A percentile compares a stretch with the other conserved stretches of the same genome.
phyloP scores from a whole-genome alignment of 169 alveolate genomes.

The Eimeria praecox region DNA sequence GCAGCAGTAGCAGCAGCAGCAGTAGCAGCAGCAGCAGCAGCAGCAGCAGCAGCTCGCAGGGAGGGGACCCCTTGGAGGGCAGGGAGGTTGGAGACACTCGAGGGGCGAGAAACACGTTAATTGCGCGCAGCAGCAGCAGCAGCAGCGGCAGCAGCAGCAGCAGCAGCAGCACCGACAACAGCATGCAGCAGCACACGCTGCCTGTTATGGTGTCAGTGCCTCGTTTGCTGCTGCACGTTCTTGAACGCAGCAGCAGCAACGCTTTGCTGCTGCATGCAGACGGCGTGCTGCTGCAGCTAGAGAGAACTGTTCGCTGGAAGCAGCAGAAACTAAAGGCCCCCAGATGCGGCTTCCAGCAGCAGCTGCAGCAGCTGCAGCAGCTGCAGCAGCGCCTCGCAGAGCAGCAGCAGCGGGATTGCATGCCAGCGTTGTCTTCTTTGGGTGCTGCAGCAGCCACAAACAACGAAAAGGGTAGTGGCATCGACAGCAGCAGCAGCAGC shows the following conservation, averaged over 20 bases:
- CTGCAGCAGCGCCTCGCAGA: conserved; percentile 73
- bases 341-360: conserved; percentile 42
- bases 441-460: not conserved
- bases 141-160: conserved; percentile 26
- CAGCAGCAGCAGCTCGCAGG: conserved; percentile 67
- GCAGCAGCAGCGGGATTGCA: conserved; percentile 71
- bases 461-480: not conserved
- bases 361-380: conserved; percentile 75
- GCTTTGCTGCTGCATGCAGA: conserved; percentile 69
- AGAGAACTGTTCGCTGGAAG: conserved; percentile 8
- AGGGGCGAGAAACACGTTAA: not conserved
- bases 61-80: not conserved
- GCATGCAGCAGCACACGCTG: conserved; percentile 56
- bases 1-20: conserved; percentile 65
- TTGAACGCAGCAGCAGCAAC: conserved; percentile 75
- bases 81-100: conserved; percentile 28
- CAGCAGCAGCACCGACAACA: conserved; percentile 47
- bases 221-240: conserved; percentile 68
- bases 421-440: conserved; percentile 48
- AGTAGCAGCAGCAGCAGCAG: conserved; percentile 59
- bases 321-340: conserved; percentile 16
- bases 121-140: conserved; percentile 22
- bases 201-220: conserved; percentile 58
- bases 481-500: conserved; percentile 23
- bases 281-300: conserved; percentile 68